These are phyloP conservation scores for Lyophyllum shimeji DNA, from an alignment of 768 basidiomycete species.

Conservation along the genomic window DNA sequence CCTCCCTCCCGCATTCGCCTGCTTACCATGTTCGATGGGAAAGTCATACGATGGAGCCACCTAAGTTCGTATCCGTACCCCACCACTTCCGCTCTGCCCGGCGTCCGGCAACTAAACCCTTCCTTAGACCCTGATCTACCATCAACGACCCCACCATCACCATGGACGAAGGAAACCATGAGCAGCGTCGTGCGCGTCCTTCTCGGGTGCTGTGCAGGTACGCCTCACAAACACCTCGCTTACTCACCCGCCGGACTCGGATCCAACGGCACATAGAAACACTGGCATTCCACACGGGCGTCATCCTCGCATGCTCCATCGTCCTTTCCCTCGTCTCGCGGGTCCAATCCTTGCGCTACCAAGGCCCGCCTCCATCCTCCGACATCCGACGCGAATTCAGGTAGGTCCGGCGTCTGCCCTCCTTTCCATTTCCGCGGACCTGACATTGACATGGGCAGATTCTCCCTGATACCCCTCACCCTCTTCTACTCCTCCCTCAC, in stretches of 20 bases:
- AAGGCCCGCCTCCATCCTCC: slow-evolving; percentile 26
- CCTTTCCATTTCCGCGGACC: not conserved
- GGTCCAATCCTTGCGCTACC: slow-evolving; percentile 26
- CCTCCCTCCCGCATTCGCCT: not conserved
- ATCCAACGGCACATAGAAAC: slow-evolving; percentile 59
- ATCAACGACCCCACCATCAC: slow-evolving; percentile 34
- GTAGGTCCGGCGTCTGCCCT: slow-evolving; percentile 27
- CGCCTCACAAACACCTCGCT: slow-evolving; percentile 7
- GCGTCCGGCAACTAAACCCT: not conserved
- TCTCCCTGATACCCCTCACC: slow-evolving; percentile 75
- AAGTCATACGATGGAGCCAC: slow-evolving; percentile 81
- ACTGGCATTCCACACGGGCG: slow-evolving; percentile 68
- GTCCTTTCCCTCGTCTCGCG: slow-evolving; percentile 44
- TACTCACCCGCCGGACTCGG: not conserved
- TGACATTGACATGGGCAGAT: slow-evolving; percentile 33
- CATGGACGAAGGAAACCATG: slow-evolving; percentile 54
- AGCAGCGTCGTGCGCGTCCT: slow-evolving; percentile 56
- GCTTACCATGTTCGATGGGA: not conserved
- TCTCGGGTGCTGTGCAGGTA: slow-evolving; percentile 65
- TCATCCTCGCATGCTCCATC: slow-evolving; percentile 55
- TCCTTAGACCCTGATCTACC: slow-evolving; percentile 42
- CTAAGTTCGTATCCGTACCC: slow-evolving; percentile 58
- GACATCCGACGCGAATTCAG: slow-evolving; percentile 65
- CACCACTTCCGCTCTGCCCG: too few species aligned
- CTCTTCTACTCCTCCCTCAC: slow-evolving; percentile 83